Evolutionary conservation across 257 asterid species (phyloP), one percentile per base, ranked within the genome.

Genomic region (Capsicum baccatum): DNA sequence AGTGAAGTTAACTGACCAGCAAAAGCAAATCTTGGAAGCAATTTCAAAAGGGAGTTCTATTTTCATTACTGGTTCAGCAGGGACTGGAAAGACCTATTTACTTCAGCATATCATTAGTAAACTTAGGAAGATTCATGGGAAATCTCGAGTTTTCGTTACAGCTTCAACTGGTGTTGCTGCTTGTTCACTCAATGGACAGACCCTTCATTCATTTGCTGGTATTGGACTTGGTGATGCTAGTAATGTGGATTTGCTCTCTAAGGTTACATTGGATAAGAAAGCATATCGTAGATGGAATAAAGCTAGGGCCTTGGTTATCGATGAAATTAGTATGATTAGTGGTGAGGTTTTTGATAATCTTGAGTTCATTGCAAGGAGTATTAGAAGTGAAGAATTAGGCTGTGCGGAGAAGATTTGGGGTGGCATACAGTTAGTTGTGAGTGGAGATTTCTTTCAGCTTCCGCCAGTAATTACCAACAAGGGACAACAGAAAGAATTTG

Each of bases 121-220:
- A 74, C 95, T 94, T 78, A 83, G 79, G 90, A 92, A 86, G 80
- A 83, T 88, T 64, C 92, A 95, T 79, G 93, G 94, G 56, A 66
- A 81, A 21, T 87, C 92, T 0, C 21, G 37, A 79, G 94, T 95
- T 84, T 93, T 88, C 37, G 96, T 92, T 74, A 94, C 96, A 16
- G 98, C 98, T 6, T 87, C 98, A 2, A 94, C 98, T 1, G 97
- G 96, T 57, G 88, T 90, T 81, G 94, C 97, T 54, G 94, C 98
- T 37, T 92, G 93, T 64, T 86, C 91, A 21, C 88, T 93, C 80
- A 39, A 84, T 12, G 95, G 97, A 9, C 89, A 85, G 84, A 92
- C 97, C 9, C 92, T 92, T 69, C 95, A 91, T 82, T 92, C 91
- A 9, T 92, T 93, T 84, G 91, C 95, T 14, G 95, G 97, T 8